phyloP scores from a whole-genome alignment of 805 yeast genomes.

The Kluyveromyces siamensis region DNA sequence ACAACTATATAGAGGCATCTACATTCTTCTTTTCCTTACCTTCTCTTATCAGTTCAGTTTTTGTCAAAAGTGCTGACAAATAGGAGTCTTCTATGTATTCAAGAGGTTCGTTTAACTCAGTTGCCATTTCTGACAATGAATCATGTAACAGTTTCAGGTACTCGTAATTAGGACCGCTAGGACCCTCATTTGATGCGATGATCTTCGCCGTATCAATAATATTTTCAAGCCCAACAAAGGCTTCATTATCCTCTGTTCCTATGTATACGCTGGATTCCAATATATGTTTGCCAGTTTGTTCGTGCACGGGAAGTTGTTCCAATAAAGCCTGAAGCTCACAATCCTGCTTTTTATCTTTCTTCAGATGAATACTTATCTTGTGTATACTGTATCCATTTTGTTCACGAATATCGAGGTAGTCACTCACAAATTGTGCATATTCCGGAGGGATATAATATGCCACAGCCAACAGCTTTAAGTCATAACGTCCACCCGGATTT shows the following conservation, averaged over 20 bases:
- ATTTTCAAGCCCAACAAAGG: slow-evolving; percentile 78
- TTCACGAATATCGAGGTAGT: slow-evolving; percentile 72
- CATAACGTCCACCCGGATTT: slow-evolving; percentile 27
- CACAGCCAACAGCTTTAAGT: slow-evolving; percentile 63
- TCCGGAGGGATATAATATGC: slow-evolving; percentile 73
- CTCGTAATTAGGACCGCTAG: slow-evolving; percentile 74
- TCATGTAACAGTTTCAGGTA: slow-evolving; percentile 49
- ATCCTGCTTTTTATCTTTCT: slow-evolving; percentile 18
- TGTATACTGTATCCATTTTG: slow-evolving; percentile 81
- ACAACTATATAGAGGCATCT: not conserved
- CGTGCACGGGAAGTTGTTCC: slow-evolving; percentile 23
- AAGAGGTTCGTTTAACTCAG: not conserved
- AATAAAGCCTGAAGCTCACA: slow-evolving; percentile 17
- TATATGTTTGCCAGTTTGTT: slow-evolving; percentile 30
- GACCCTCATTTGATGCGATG: slow-evolving; percentile 55
- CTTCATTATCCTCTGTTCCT: slow-evolving; percentile 71
- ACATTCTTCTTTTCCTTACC: not conserved
- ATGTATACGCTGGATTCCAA: slow-evolving; percentile 64
- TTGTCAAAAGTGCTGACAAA: not conserved
- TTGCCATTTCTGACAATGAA: slow-evolving; percentile 33
- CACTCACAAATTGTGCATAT: slow-evolving; percentile 49
- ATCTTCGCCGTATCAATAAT: slow-evolving; percentile 49
- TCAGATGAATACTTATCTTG: slow-evolving; percentile 51
- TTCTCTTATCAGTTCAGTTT: not conserved
- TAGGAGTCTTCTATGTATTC: not conserved